Evolutionary conservation across 2,329 filamentous ascomycete genomes (phyloP).

Genomic region (Claviceps pazoutovae): DNA sequence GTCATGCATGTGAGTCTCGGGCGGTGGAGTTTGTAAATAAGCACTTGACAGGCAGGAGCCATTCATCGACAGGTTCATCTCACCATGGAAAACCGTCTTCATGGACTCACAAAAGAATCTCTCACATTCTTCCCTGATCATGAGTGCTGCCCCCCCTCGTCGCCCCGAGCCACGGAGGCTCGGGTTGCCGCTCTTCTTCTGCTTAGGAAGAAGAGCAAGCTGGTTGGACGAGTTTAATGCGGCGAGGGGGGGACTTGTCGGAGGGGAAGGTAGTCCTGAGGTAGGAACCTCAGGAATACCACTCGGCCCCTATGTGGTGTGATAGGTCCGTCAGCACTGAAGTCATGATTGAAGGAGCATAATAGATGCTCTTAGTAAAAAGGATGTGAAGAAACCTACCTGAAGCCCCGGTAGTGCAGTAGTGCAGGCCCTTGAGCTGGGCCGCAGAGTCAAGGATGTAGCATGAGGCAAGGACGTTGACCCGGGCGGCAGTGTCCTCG

Average conservation of each 20-base stretch:
- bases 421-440: constrained; percentile 73
- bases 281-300: constrained; percentile 88
- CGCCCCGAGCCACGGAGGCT: constrained; percentile 30
- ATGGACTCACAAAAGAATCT: constrained; percentile 98
- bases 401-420: constrained; percentile 84
- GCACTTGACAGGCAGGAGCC: constrained; percentile 81
- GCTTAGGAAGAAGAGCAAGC: constrained; percentile 49
- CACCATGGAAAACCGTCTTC: constrained; percentile 88
- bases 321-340: constrained; percentile 8
- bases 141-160: constrained; percentile 85
- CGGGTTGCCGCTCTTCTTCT: constrained; percentile 29
- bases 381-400: constrained; percentile 31
- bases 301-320: constrained; percentile 54
- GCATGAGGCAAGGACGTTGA: constrained; percentile 80
- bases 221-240: constrained; percentile 55
- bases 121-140: constrained; percentile 99
- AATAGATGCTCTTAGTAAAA: neutral
- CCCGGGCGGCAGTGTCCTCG: constrained; percentile 48
- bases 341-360: neutral
- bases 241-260: constrained; percentile 80
- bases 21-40: constrained; percentile 39
- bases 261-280: constrained; percentile 73
- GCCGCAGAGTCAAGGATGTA: constrained; percentile 67
- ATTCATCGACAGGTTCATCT: constrained; percentile 64
- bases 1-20: constrained; percentile 30